phyloP scores from a whole-genome alignment of 2,329 filamentous ascomycete genomes.

The Arthrobotrys megalospora region DNA sequence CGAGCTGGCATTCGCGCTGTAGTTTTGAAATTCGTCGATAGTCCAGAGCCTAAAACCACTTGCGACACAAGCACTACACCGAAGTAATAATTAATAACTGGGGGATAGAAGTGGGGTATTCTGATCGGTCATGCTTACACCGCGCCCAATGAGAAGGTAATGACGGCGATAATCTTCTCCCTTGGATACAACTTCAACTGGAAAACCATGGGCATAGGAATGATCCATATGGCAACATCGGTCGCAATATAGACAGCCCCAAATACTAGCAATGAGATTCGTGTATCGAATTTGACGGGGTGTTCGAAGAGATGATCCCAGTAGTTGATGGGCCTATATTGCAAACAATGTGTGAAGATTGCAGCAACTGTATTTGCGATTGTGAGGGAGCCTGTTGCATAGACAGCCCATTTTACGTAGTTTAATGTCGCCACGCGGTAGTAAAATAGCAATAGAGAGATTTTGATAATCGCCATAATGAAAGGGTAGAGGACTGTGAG shows the following conservation, averaged over 20 bases:
- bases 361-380: conserved; percentile 29
- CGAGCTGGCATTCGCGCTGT: conserved; percentile 5
- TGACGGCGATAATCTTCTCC: conserved; percentile 27
- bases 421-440: conserved; percentile 29
- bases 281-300: not conserved
- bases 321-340: conserved; percentile 18
- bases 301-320: conserved; percentile 24
- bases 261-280: not conserved
- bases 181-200: conserved; percentile 17
- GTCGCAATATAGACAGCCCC: conserved; percentile 33
- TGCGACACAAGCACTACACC: conserved; percentile 23
- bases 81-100: not conserved
- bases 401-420: conserved; percentile 22
- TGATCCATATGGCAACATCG: conserved; percentile 23
- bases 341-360: conserved; percentile 6
- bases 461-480: conserved; percentile 31
- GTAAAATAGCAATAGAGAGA: conserved; percentile 44
- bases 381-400: conserved; percentile 1
- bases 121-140: conserved; percentile 8
- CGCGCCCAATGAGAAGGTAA: conserved; percentile 25
- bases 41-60: conserved; percentile 25
- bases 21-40: conserved; percentile 22
- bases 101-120: not conserved
- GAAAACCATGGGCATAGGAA: conserved; percentile 43
- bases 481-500: conserved; percentile 36